Evolutionary conservation across 139 green algal species (phyloP), one percentile per base, ranked within the genome.

Genomic region (Picochlorum sp.): DNA sequence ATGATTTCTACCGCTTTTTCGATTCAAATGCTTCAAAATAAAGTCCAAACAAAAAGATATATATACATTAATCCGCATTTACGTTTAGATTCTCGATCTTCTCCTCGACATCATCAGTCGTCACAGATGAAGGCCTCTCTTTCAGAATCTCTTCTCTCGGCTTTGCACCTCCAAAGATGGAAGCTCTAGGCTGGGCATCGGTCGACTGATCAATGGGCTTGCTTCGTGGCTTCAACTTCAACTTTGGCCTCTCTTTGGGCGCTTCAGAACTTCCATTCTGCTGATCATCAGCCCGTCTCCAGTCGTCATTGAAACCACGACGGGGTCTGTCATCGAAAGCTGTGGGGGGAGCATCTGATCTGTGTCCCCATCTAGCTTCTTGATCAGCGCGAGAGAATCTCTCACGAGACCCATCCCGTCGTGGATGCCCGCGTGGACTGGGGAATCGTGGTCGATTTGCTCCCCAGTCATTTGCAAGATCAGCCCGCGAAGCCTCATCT

Each of bases 141-240:
- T 38, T 82, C 52, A 96, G 72, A 61, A 96, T 83, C 70, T 96
- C 87, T 82, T 96, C 90, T 10, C 90, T 76, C 3, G 90, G 90
- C 38, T 82, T 71, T 0, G 90, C 90, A 1, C 75, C 81, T 23
- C 90, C 90, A 83, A 96, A 96, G 3, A 74, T 54, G 32, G 23
- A 45, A 15, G 66, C 20, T 30, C 50, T 18, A 37, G 57, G 13
- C 4, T 60, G 62, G 44, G 60, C 21, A 49, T 61, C 37, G 65
- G 62, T 63, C 57, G 26, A 41, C 45, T n/a, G 26, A 28, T 60
- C 23, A 49, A 49, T 28, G 7, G 81, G 78, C 49, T 75, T 72
- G 21, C 75, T 86, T 67, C 86, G 78, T 13, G 81, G 77, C 51
- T 67, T 63, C 16, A 92, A 68, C 37, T 84, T 79, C 50, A 92